Evolutionary conservation across 495 filamentous ascomycete genomes (phyloP), one percentile per base, ranked within the genome.

Genomic region (Aspergillus bertholletiae): DNA sequence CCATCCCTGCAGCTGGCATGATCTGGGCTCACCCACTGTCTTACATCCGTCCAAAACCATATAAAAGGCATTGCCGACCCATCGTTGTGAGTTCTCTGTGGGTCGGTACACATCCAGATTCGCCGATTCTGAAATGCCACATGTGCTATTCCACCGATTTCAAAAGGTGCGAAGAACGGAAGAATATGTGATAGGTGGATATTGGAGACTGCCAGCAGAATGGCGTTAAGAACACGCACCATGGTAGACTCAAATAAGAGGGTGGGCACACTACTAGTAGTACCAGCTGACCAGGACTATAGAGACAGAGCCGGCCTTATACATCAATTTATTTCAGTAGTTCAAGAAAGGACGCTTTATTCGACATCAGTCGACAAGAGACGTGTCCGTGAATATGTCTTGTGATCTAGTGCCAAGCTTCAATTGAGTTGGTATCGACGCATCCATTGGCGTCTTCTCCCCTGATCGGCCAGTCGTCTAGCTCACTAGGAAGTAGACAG

Each of bases 351-450:
- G 17, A 34, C 18, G 22, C 9, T 35, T 22, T 49, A 23, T 30
- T 9, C 24, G 21, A n/a, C 27, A 24, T 12, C 27, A 2, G 3
- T 46, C 17, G 46, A 44, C 27, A 21, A 28, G 45, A 45, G 24
- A 44, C 46, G 53, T 45, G 45, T 47, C 23, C 23, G 22, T 21
- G 13, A 6, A 2, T 3, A 28, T 54, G 30, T 56, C 54, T 56
- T 56, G 54, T 56, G 54, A 56, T 49, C 47, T n/a, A 35, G 3
- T 44, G 54, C 54, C 54, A 56, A 56, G 54, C 21, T 44, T 34
- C 47, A 51, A 51, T 45, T 37, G 37, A 51, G 46, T 50, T 41
- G 26, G 18, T 21, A 49, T 26, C 21, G 21, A 18, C 34, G 8
- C 15, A 11, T 26, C 39, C 21, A 53, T 53, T 53, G 50, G 50